phyloP scores from a whole-genome alignment of 2,329 filamentous ascomycete species.

The Ceratocystis diversiconidia region DNA sequence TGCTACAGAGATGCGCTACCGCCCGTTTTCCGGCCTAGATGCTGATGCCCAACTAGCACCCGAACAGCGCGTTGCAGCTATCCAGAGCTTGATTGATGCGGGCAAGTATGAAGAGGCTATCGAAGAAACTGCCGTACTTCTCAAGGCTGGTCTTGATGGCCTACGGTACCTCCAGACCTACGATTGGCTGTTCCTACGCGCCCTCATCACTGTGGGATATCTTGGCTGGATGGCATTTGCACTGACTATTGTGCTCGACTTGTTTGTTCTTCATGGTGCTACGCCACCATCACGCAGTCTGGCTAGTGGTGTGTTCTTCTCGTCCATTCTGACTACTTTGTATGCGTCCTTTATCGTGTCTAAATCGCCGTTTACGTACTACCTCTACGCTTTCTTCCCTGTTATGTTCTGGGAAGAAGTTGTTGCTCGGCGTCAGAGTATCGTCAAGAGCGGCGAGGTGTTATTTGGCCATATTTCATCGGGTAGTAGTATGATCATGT shows the following conservation, averaged over 20 bases:
- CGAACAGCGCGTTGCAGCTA: constrained; percentile 51
- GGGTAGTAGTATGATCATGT: constrained; percentile 39
- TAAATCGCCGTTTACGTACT: constrained; percentile 69
- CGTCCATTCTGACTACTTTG: constrained; percentile 57
- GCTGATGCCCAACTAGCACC: constrained; percentile 43
- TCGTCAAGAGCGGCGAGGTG: constrained; percentile 50
- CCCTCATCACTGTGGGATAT: constrained; percentile 79
- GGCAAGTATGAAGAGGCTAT: constrained; percentile 65
- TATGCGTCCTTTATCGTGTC: constrained; percentile 72
- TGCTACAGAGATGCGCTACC: constrained; percentile 59
- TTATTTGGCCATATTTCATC: constrained; percentile 58
- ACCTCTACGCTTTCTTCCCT: constrained; percentile 82
- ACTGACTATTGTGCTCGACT: constrained; percentile 72
- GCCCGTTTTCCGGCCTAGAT: constrained; percentile 57
- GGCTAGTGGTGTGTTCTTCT: constrained; percentile 50
- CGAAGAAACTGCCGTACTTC: constrained; percentile 58
- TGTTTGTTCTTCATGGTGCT: constrained; percentile 66
- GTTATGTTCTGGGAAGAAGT: constrained; percentile 96
- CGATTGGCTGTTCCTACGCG: constrained; percentile 90
- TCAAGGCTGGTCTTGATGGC: constrained; percentile 64
- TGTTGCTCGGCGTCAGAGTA: constrained; percentile 57
- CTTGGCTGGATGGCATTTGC: constrained; percentile 93
- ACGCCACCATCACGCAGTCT: constrained; percentile 49
- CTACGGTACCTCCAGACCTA: constrained; percentile 93
- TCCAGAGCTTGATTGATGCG: constrained; percentile 51